Percentiles rank a stretch among this genome's conserved stretches.
phyloP scores from a whole-genome alignment of 352 stramenopile genomes.

The Peronospora tabacina region DNA sequence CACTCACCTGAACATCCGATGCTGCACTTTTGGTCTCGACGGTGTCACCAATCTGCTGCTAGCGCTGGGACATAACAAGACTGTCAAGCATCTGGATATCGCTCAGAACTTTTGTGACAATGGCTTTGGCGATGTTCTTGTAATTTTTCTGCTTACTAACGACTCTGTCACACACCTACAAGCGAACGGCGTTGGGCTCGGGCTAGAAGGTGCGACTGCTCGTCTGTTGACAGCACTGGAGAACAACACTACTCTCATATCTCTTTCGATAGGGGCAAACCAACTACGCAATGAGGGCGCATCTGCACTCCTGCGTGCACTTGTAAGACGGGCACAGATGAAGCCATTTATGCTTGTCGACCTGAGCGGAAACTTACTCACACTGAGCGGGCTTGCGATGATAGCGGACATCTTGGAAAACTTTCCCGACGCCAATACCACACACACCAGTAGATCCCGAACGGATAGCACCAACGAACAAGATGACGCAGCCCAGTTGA shows the following conservation, averaged over 20 bases:
- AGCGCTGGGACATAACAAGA: constrained; percentile 44
- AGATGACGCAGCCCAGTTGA: not conserved
- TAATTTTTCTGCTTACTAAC: constrained; percentile 55
- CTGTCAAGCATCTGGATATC: constrained; percentile 51
- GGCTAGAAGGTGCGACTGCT: constrained; percentile 40
- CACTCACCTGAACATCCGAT: constrained; percentile 55
- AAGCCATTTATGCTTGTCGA: constrained; percentile 47
- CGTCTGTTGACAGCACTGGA: constrained; percentile 40
- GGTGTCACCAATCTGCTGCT: constrained; percentile 47
- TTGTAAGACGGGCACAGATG: constrained; percentile 36
- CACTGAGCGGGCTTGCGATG: constrained; percentile 32
- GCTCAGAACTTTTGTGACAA: constrained; percentile 70
- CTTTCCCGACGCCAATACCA: not conserved
- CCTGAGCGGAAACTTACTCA: constrained; percentile 73
- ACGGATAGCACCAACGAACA: not conserved
- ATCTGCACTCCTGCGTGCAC: constrained; percentile 35
- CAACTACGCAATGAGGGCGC: constrained; percentile 55
- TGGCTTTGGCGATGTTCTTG: constrained; percentile 60
- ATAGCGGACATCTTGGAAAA: constrained; percentile 36
- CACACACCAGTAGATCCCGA: not conserved
- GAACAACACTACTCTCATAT: constrained; percentile 38
- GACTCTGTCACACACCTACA: constrained; percentile 38
- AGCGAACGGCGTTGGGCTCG: constrained; percentile 59
- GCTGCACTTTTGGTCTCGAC: constrained; percentile 63
- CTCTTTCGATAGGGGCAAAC: constrained; percentile 60